Conservation (phyloP, 495 filamentous ascomycete species). For the Rhypophila decipiens region DNA sequence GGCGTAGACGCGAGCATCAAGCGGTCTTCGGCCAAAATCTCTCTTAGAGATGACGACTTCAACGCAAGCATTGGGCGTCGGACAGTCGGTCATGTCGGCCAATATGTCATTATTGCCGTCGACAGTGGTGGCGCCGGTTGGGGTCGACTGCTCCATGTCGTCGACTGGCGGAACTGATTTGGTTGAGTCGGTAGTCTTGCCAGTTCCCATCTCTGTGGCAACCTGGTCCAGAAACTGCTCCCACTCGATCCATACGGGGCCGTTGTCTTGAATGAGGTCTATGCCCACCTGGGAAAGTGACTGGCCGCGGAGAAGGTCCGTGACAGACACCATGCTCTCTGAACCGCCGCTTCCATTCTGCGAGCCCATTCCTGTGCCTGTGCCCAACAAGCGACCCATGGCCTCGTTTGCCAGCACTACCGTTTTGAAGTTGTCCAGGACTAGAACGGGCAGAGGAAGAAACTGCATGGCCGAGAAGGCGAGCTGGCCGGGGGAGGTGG, state of each 20-base stretch:
- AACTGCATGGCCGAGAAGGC: constrained; percentile 62
- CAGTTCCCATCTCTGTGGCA: constrained; percentile 37
- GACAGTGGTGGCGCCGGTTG: not conserved
- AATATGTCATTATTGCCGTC: constrained; percentile 7
- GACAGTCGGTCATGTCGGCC: constrained; percentile 18
- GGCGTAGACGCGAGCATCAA: constrained; percentile 17
- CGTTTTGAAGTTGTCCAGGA: constrained; percentile 55
- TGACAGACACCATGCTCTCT: constrained; percentile 20
- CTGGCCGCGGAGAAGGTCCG: constrained; percentile 49
- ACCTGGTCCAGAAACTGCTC: constrained; percentile 48
- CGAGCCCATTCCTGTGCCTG: constrained; percentile 36
- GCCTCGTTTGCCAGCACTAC: constrained; percentile 65
- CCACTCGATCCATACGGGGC: constrained; percentile 48
- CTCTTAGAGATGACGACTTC: constrained; percentile 49
- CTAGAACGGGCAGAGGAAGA: constrained; percentile 59
- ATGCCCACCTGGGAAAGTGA: constrained; percentile 55
- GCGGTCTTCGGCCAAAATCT: constrained; percentile 20
- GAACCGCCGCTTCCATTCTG: constrained; percentile 21
- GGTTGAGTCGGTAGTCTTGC: constrained; percentile 4
- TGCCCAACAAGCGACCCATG: constrained; percentile 56
- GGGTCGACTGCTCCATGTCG: constrained; percentile 15
- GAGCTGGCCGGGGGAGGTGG: constrained; percentile 35
- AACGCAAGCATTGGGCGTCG: constrained; percentile 42
- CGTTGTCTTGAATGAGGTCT: constrained; percentile 54
- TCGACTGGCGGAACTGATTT: not conserved